Evolutionary conservation across 176 grass and related monocot genomes (phyloP).

Genomic region (Zea mays): DNA sequence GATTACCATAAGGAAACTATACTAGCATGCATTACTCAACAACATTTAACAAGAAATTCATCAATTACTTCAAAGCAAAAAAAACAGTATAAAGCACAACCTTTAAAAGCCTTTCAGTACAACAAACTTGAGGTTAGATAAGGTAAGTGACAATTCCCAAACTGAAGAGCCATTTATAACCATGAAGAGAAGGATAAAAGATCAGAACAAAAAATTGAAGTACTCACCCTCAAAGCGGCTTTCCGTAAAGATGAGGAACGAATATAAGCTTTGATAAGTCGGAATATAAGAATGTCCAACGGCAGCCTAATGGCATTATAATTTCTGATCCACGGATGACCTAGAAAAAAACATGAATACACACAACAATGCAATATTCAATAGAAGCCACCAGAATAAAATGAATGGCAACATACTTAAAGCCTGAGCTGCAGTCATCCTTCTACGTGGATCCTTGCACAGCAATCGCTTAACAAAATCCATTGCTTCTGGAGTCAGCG

Average conservation of each 20-base stretch:
- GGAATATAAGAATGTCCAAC: conserved; percentile 69
- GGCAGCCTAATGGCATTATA: conserved; percentile 65
- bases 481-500: conserved; percentile 67
- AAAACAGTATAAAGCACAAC: background rate
- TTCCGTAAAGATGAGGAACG: conserved; percentile 74
- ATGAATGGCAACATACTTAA: too few relatives aligned
- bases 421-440: too few relatives aligned
- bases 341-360: conserved; percentile 41
- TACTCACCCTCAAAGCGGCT: conserved; percentile 66
- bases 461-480: conserved; percentile 50
- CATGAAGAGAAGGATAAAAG: conserved; percentile 19
- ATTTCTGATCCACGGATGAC: conserved; percentile 93
- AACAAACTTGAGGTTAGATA: background rate
- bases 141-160: background rate
- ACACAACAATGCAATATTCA: conserved; percentile 32
- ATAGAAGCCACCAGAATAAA: too few relatives aligned
- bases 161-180: background rate
- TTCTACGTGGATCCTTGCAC: too few relatives aligned
- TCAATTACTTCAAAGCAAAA: background rate
- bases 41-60: background rate
- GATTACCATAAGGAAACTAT: background rate
- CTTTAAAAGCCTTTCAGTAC: conserved; percentile 13
- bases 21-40: background rate
- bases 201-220: conserved; percentile 15
- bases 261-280: background rate